Evolutionary conservation across 2,329 filamentous ascomycete species (phyloP), one percentile per base, ranked within the genome.

Genomic region (Diaporthe batatas): DNA sequence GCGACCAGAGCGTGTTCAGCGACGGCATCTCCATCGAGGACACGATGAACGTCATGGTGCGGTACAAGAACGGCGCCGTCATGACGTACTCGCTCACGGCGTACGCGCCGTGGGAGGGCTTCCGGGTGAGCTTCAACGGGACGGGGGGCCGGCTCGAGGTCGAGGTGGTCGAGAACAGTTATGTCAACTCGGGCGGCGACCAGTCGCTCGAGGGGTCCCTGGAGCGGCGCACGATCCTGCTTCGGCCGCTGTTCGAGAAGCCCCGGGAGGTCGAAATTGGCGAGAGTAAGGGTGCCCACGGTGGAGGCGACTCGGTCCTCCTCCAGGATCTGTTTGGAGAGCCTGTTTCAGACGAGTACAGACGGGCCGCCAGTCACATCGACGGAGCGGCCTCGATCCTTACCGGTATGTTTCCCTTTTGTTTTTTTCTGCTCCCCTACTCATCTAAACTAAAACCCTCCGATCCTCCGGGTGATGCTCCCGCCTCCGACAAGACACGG

Each of bases 11-110:
- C 75, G 89, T 91, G 0, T 91, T 91, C 70, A 84, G 87, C 0
- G 90, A 91, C 73, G 90, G 90, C 1, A 90, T 91, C 71, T 90
- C 84, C 75, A 91, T 91, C 72, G 89, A 91, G 78, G 90, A 91
- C 76, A 91, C 89, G 0, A 90, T 91, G 89, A 89, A 84, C 51
- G 80, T 91, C 32, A 82, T 91, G 58, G 87, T 91, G 29, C 82
- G 85, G 67, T 91, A 91, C 77, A 81, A 83, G 23, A 89, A 84
- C 68, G 87, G 88, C 2, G 88, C 88, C 0, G 85, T 89, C 34
- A 80, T 91, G 78, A 90, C 89, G 0, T 91, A 91, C 76, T 89
- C 84, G 29, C 80, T 89, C 14, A 88, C 86, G 1, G 89, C 90
- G 0, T 91, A 91, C 72, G 88, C 89, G 5, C 90, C 90, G 0